Evolutionary conservation across 2,329 filamentous ascomycete species (phyloP).

Genomic region (Phialocephala sp.): DNA sequence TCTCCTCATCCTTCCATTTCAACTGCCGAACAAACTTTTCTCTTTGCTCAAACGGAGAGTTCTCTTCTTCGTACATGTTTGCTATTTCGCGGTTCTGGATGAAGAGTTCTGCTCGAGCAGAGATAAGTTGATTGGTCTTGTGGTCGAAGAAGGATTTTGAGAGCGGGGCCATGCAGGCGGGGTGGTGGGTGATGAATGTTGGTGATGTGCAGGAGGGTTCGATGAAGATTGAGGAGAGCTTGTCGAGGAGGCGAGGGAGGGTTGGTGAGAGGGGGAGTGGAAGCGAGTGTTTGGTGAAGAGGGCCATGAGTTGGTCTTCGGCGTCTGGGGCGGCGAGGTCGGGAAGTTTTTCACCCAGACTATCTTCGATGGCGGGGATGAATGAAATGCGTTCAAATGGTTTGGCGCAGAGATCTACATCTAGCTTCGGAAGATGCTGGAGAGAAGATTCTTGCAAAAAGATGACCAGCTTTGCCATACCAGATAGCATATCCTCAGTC

Average conservation of each 20-base stretch:
- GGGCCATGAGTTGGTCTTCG: slow-evolving; percentile 58
- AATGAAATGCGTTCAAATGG: slow-evolving; percentile 78
- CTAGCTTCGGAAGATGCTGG: slow-evolving; percentile 55
- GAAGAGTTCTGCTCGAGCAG: slow-evolving; percentile 86
- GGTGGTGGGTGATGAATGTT: slow-evolving; percentile 88
- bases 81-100: slow-evolving; percentile 81
- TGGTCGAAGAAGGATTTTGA: slow-evolving; percentile 84
- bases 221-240: slow-evolving; percentile 75
- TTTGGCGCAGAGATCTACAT: slow-evolving; percentile 54
- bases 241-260: slow-evolving; percentile 78
- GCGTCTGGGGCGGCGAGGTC: slow-evolving; percentile 56
- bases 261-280: slow-evolving; percentile 57
- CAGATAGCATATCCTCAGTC: slow-evolving; percentile 74
- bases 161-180: slow-evolving; percentile 87
- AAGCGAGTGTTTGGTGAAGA: slow-evolving; percentile 58
- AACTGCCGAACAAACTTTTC: slow-evolving; percentile 76
- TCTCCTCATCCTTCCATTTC: slow-evolving; percentile 46
- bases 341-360: slow-evolving; percentile 55
- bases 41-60: slow-evolving; percentile 85
- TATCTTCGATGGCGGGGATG: slow-evolving; percentile 76
- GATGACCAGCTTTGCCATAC: slow-evolving; percentile 60
- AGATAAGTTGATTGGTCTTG: slow-evolving; percentile 73
- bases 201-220: slow-evolving; percentile 77
- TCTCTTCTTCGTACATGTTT: slow-evolving; percentile 99
- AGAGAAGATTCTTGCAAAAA: slow-evolving; percentile 51